Percentiles rank a stretch among this genome's conserved stretches.
Conservation (phyloP, 139 green algal species). For the Coelastrella sp. region DNA sequence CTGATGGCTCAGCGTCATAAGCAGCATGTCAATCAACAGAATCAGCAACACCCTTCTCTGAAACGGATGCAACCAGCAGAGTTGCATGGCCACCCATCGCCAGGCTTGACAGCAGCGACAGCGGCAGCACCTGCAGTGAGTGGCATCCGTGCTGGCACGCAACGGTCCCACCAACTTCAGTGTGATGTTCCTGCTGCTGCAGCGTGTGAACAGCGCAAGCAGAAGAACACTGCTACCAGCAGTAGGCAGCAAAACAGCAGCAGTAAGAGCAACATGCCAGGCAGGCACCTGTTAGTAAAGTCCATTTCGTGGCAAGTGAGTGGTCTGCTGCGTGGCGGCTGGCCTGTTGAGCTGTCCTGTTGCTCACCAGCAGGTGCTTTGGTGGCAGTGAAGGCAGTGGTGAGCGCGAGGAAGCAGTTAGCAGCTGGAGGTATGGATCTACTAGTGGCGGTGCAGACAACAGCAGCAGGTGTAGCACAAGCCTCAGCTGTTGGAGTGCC, state of each 20-base stretch:
- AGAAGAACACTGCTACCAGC: neutral
- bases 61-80: neutral
- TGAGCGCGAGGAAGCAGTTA: neutral
- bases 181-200: neutral
- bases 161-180: neutral
- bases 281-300: neutral
- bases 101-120: slow-evolving; percentile 7
- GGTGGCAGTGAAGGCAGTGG: slow-evolving; percentile 15
- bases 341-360: neutral
- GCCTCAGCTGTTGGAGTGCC: neutral
- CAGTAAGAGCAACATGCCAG: neutral
- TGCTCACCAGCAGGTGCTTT: neutral
- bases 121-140: slow-evolving; percentile 10
- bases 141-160: neutral
- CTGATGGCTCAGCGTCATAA: neutral
- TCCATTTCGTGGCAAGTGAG: neutral
- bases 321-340: slow-evolving; percentile 13
- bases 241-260: neutral
- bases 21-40: neutral
- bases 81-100: neutral
- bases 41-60: neutral
- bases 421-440: slow-evolving; percentile 17
- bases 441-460: neutral
- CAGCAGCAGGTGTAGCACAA: slow-evolving; percentile 18
- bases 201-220: neutral